phyloP scores from a whole-genome alignment of 1,284 basidiomycete species.

The Cystobasidium pallidum region DNA sequence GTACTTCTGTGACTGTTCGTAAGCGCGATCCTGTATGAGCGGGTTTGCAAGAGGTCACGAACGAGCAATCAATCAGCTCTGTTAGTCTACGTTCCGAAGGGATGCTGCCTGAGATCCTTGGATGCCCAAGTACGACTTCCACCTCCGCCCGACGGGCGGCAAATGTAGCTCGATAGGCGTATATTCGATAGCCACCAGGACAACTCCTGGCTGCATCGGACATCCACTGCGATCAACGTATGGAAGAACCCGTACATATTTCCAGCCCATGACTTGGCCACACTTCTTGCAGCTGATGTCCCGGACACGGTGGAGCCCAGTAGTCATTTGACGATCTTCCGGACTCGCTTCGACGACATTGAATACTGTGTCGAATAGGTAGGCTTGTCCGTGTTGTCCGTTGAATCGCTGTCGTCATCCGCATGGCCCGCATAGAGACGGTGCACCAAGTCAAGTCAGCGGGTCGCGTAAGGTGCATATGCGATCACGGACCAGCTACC shows the following conservation, averaged over 20 bases:
- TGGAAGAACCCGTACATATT: slow-evolving; percentile 75
- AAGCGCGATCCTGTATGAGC: slow-evolving; percentile 76
- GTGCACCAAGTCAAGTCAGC: slow-evolving; percentile 7
- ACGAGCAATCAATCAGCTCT: no score
- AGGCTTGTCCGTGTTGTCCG: slow-evolving; percentile 92
- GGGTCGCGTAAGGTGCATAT: background rate
- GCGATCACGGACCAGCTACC: background rate
- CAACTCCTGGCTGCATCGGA: background rate
- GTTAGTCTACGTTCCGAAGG: no score
- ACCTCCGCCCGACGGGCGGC: background rate
- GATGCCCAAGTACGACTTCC: no score
- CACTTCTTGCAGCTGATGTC: slow-evolving; percentile 94
- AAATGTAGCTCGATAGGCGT: no score
- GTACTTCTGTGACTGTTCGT: slow-evolving; percentile 87
- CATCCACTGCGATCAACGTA: background rate
- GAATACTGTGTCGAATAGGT: slow-evolving; percentile 88
- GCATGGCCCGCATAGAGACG: background rate
- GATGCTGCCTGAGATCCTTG: no score
- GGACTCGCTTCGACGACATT: slow-evolving; percentile 86
- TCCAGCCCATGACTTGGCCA: slow-evolving; percentile 84
- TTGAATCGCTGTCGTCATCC: slow-evolving; percentile 55
- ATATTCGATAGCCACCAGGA: no score
- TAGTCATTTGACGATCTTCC: slow-evolving; percentile 92
- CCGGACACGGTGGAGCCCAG: slow-evolving; percentile 91
- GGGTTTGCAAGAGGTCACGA: background rate